These are phyloP conservation scores for Phytophthora lateralis DNA, from an alignment of 352 stramenopile species.

Conservation along the genomic window DNA sequence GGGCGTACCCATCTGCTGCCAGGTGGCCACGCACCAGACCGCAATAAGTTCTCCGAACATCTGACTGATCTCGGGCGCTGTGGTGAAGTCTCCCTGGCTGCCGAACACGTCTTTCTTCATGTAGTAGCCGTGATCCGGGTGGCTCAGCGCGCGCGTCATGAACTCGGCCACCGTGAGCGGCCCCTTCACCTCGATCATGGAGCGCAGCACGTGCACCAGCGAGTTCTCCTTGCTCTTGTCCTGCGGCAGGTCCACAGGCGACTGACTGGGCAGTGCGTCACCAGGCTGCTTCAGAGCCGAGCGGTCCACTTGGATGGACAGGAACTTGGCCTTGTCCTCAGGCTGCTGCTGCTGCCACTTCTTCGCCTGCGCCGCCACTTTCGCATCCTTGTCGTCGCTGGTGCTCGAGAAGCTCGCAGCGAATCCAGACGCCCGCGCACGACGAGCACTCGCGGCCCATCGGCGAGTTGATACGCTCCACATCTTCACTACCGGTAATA, in stretches of 20 bases:
- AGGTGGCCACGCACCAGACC: slow-evolving; percentile 92
- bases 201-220: slow-evolving; percentile 79
- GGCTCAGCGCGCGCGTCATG: slow-evolving; percentile 91
- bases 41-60: slow-evolving; percentile 94
- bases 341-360: slow-evolving; percentile 65
- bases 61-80: slow-evolving; percentile 93
- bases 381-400: slow-evolving; percentile 1
- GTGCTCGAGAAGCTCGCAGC: slow-evolving; percentile 16
- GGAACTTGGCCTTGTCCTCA: slow-evolving; percentile 57
- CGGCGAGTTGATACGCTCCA: slow-evolving; percentile 31
- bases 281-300: slow-evolving; percentile 73
- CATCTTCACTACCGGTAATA: no score
- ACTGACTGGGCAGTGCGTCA: slow-evolving; percentile 24
- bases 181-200: slow-evolving; percentile 92
- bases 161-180: slow-evolving; percentile 95
- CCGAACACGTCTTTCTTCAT: slow-evolving; percentile 94
- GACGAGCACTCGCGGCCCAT: slow-evolving; percentile 7
- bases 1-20: slow-evolving; percentile 88
- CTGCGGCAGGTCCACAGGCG: slow-evolving; percentile 28
- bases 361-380: slow-evolving; percentile 47
- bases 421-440: not conserved
- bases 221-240: slow-evolving; percentile 73
- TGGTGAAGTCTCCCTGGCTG: slow-evolving; percentile 92
- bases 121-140: slow-evolving; percentile 96
- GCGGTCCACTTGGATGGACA: slow-evolving; percentile 70